Percentiles rank a stretch among this genome's conserved stretches.
Evolutionary conservation across 1,284 basidiomycete species (phyloP).

Genomic region (Tilletia horrida): DNA sequence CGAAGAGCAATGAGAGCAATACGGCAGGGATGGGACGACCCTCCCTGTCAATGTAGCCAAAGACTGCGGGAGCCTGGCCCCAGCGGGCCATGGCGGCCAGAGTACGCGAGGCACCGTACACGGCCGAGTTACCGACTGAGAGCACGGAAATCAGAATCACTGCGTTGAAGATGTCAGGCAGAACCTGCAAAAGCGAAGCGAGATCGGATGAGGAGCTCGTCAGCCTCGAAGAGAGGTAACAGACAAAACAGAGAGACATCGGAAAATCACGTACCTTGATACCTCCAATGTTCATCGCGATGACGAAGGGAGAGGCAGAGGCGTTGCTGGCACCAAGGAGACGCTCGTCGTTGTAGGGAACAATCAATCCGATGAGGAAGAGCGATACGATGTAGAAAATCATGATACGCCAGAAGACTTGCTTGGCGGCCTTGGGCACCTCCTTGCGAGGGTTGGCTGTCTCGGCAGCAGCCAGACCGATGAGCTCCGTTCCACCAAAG

Average conservation of each 20-base stretch:
- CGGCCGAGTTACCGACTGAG: conserved; percentile 56
- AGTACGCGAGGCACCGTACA: conserved; percentile 57
- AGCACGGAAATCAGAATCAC: conserved; percentile 57
- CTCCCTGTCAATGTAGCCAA: conserved; percentile 59
- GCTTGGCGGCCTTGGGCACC: conserved; percentile 59
- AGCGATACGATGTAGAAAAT: conserved; percentile 62
- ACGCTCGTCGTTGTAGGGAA: conserved; percentile 53
- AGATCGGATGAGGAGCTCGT: too few relatives aligned
- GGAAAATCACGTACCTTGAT: too few relatives aligned
- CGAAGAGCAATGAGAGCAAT: conserved; percentile 43
- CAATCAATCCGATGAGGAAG: conserved; percentile 62
- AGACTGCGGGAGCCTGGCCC: conserved; percentile 57
- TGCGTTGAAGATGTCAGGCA: conserved; percentile 59
- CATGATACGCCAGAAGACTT: conserved; percentile 58
- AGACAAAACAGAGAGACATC: too few relatives aligned
- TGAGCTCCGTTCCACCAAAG: conserved; percentile 58
- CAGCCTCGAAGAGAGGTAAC: conserved; percentile 27
- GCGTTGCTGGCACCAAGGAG: conserved; percentile 39
- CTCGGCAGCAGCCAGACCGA: conserved; percentile 69
- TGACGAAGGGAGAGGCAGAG: conserved; percentile 59
- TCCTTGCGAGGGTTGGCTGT: conserved; percentile 59
- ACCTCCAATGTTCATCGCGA: conserved; percentile 56
- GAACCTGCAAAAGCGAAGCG: conserved; percentile 30
- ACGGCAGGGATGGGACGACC: conserved; percentile 60
- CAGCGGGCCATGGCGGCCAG: conserved; percentile 52